Evolutionary conservation across 148 eudicot species (phyloP), one percentile per base, ranked within the genome.

Genomic region (Vaccinium darrowii): DNA sequence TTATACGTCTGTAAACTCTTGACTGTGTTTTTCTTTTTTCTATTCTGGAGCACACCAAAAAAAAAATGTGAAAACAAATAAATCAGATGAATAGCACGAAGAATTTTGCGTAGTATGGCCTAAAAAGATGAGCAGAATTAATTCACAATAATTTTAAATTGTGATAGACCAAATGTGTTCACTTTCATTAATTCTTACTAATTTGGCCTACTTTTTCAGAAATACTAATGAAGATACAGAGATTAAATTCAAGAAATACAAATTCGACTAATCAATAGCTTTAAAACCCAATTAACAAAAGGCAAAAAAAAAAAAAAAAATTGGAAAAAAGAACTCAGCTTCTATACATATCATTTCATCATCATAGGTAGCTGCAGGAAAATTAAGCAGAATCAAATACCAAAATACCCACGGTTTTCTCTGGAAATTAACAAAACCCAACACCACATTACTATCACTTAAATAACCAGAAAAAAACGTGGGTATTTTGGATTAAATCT

Each of bases 361-460:
- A 60, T 81, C 78, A 27, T 15, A 43, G 30, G 7, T 58, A 72
- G 21, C 36, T 27, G 71, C 57, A 39, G 76, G 4, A 50, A 60
- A 71, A 69, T 54, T 0, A 74, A 36, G 78, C 69, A 53, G 80
- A 21, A 81, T 81, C 51, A 62, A 87, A 8, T 84, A 90, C 98
- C 98, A 93, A 91, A 92, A 95, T 92, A 94, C 95, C 95, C 93
- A 91, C 93, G 92, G 85, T 94, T 95, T 94, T 82, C 93, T 90
- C 94, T 63, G 4, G 62, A 87, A 80, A 74, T 83, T 8, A 39
- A 33, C 50, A 15, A 10, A 33, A 73, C 49, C 23, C 77, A 39
- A 36, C 77, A 36, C 10, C 18, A 73, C 5, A 39, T 33, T 39
- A 73, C 39, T 7, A 71, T 8, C 36, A 33, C 36, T 19, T 16